Conservation (phyloP, 345 rosid species). For the Angophora floribunda region DNA sequence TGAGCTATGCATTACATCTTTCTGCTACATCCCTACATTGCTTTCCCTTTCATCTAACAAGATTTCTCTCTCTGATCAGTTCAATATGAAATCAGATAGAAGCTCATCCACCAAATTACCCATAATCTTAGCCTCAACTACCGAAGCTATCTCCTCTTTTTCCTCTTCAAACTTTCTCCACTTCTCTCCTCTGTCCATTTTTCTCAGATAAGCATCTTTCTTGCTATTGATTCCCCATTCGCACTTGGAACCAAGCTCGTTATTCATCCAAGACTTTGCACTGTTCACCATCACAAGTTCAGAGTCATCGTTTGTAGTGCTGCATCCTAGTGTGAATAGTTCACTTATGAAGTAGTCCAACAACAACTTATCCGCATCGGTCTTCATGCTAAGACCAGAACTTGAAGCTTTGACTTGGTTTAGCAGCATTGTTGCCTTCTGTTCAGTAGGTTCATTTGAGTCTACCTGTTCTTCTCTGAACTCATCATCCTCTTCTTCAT, state of each 20-base stretch:
- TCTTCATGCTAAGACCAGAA: neutral
- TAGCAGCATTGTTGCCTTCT: neutral
- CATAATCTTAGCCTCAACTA: neutral
- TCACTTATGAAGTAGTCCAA: conserved; percentile 1
- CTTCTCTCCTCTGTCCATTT: conserved; percentile 5
- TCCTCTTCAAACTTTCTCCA: conserved; percentile 2
- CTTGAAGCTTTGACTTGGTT: neutral
- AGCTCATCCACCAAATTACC: neutral
- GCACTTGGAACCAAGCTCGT: neutral
- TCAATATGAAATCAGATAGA: neutral
- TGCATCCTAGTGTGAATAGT: neutral
- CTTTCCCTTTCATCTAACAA: neutral
- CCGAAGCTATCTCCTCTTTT: neutral
- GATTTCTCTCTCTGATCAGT: neutral
- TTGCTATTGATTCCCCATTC: conserved; percentile 4
- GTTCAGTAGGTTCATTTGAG: neutral
- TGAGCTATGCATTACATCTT: neutral
- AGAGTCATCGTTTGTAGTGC: neutral
- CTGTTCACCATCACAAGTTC: neutral
- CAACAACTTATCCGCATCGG: neutral
- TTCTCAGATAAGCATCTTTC: neutral
- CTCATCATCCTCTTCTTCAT: neutral
- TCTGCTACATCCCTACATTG: neutral
- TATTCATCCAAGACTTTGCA: neutral
- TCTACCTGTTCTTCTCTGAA: neutral